Conservation (phyloP, 2,329 filamentous ascomycete genomes). For the Cyclaneusma minus region DNA sequence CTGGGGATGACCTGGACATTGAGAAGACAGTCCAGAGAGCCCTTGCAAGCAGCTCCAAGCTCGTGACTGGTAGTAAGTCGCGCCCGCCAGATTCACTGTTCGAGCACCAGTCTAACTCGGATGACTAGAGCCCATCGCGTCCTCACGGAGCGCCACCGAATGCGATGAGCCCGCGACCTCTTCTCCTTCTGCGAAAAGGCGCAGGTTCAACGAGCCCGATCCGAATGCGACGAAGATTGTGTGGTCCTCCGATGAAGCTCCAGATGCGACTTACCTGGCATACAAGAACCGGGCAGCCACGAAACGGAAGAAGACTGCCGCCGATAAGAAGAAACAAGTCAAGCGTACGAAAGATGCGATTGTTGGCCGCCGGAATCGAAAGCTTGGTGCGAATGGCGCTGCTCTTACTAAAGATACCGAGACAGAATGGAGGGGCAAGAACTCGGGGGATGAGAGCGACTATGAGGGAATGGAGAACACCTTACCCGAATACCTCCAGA, state of each 20-base stretch:
- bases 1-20: too few species aligned
- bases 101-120: too few species aligned
- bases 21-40: too few species aligned
- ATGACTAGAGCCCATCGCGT: too few species aligned
- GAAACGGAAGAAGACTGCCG: conserved; percentile 34
- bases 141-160: too few species aligned
- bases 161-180: too few species aligned
- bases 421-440: conserved; percentile 14
- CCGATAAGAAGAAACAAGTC: conserved; percentile 27
- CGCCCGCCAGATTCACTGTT: too few species aligned
- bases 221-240: too few species aligned
- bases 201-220: too few species aligned
- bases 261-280: conserved; percentile 43
- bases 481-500: conserved; percentile 57
- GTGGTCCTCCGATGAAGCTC: conserved; percentile 39
- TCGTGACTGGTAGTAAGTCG: too few species aligned
- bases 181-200: too few species aligned
- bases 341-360: conserved; percentile 26
- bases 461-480: conserved; percentile 15
- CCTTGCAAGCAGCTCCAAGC: too few species aligned
- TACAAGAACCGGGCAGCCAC: conserved; percentile 43
- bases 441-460: conserved; percentile 13
- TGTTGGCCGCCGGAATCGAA: conserved; percentile 10
- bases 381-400: conserved; percentile 8
- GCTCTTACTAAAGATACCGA: conserved; percentile 11